Base-by-base conservation (phyloP, 2,329 filamentous ascomycete species). In the Corniculantispora saksenae region DNA sequence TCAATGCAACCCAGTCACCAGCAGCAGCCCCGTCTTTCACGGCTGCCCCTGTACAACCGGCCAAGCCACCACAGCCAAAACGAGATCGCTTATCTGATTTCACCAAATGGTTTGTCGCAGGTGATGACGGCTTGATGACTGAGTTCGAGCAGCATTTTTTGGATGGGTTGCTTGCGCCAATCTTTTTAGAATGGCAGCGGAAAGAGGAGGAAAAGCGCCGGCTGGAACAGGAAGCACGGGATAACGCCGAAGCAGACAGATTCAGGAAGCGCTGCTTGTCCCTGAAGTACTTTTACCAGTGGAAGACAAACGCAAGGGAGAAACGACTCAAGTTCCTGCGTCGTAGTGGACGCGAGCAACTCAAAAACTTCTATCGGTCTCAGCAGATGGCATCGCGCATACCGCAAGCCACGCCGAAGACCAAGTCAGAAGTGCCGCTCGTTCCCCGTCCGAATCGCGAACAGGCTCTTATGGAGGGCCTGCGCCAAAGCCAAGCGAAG, bases 211-310 rank as follows among this genome's bases (percentile, higher is more conserved):
- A 81, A 63, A 78, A 78, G 47, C 76, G 70, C 56, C 75, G 72
- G 23, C 78, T 74, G 55, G 83, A 85, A 64, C 83, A 85, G 69
- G 83, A 86, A 48, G 79, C 80, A 21, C 70, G 72, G 67, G 70
- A 82, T 70, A 53, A 83, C 73, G 79, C 78, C 2, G 75, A 83
- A 61, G 84, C 84, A 17, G 76, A 78, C 19, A 73, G 77, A n/a
- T 86, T 83, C 68, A 79, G 82, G 45, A 70, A 69, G 3, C 82
- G 84, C 70, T 86, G 78, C 63, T 76, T 88, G 35, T 75, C 77
- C 15, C 75, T 86, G 66, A 86, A 82, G 56, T 88, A 79, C 72
- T 86, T 87, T 66, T 86, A 87, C 69, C 77, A 78, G 21, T 88
- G 86, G 86, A 82, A 80, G 57, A 72, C 82, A 17, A 79, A 75